phyloP scores from a whole-genome alignment of 352 stramenopile genomes.

The Globisporangium sylvaticum region DNA sequence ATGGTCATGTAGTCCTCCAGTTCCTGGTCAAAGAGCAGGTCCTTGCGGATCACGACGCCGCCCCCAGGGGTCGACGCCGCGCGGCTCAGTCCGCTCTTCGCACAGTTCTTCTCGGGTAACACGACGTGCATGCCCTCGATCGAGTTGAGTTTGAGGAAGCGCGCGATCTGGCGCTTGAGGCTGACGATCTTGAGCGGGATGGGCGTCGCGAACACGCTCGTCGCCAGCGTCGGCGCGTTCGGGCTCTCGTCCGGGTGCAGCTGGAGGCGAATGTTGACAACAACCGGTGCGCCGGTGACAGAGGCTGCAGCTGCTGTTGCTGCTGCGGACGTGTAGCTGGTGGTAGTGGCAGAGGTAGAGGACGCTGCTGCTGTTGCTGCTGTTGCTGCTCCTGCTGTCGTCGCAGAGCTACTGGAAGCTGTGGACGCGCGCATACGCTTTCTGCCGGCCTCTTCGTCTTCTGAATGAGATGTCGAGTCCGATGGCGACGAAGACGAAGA shows the following conservation, averaged over 20 bases:
- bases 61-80: constrained; percentile 15
- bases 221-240: constrained; percentile 31
- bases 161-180: constrained; percentile 64
- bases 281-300: not conserved
- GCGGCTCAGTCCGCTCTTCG: constrained; percentile 36
- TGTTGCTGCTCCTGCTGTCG: not conserved
- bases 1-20: constrained; percentile 66
- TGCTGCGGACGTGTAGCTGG: not conserved
- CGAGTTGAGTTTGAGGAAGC: constrained; percentile 42
- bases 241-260: constrained; percentile 49
- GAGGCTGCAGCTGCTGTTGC: not conserved
- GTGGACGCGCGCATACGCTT: constrained; percentile 4
- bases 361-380: not conserved
- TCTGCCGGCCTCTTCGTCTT: not conserved
- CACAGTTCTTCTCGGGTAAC: constrained; percentile 47
- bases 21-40: constrained; percentile 73
- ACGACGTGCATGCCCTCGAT: constrained; percentile 57
- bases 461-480: constrained; percentile 13
- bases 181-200: constrained; percentile 66
- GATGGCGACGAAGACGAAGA: constrained; percentile 3
- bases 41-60: constrained; percentile 39
- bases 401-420: not conserved
- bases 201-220: constrained; percentile 58
- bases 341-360: not conserved
- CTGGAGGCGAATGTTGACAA: constrained; percentile 57